Conservation (phyloP, 2,329 filamentous ascomycete genomes). For the Blumeria hordei region DNA sequence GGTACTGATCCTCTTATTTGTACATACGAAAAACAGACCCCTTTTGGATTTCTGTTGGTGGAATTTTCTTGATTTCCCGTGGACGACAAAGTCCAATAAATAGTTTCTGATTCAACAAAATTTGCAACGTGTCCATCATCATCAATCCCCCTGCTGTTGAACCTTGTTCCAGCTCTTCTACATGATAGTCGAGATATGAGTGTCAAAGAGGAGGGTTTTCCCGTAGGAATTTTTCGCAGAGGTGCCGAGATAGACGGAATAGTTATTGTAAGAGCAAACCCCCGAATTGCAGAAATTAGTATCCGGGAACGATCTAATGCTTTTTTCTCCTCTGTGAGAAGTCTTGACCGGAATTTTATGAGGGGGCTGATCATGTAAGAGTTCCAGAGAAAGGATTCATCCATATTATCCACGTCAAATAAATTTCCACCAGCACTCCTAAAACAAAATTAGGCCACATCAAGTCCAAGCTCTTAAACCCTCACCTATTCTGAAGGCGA, state of each 20-base stretch:
- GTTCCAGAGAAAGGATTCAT: slow-evolving; percentile 90
- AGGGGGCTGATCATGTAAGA: slow-evolving; percentile 93
- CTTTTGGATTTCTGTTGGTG: slow-evolving; percentile 17
- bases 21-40: slow-evolving; percentile 71
- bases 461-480: not conserved
- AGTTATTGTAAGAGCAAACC: slow-evolving; percentile 70
- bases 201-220: slow-evolving; percentile 62
- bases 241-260: slow-evolving; percentile 58
- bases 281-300: slow-evolving; percentile 78
- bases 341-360: slow-evolving; percentile 63
- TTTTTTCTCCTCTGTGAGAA: slow-evolving; percentile 50
- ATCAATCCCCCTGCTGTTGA: slow-evolving; percentile 93
- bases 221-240: slow-evolving; percentile 36
- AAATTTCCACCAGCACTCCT: slow-evolving; percentile 52
- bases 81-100: slow-evolving; percentile 44
- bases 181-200: slow-evolving; percentile 84
- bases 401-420: slow-evolving; percentile 79
- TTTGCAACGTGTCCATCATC: slow-evolving; percentile 95
- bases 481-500: slow-evolving; percentile 63
- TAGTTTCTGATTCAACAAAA: slow-evolving; percentile 93
- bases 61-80: slow-evolving; percentile 3
- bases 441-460: slow-evolving; percentile 6
- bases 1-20: slow-evolving; percentile 86
- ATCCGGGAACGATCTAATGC: slow-evolving; percentile 71
- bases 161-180: slow-evolving; percentile 72